A percentile compares a stretch with the other conserved stretches of the same genome.
Evolutionary conservation across 768 basidiomycete species (phyloP).

Genomic region (Daedalea quercina): DNA sequence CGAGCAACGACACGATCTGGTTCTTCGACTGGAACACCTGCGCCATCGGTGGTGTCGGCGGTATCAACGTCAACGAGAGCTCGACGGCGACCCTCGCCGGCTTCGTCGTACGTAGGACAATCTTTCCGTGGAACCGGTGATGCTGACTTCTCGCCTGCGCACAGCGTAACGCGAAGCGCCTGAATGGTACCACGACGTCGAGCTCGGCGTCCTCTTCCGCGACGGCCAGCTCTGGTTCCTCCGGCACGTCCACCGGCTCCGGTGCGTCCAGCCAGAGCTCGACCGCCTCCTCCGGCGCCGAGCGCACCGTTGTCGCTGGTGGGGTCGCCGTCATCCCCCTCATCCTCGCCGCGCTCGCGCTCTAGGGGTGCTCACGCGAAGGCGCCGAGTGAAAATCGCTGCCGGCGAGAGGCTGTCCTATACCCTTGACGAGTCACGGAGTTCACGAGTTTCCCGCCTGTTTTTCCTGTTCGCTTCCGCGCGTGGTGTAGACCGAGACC

Average conservation of each 20-base stretch:
- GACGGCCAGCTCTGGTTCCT: constrained; percentile 2
- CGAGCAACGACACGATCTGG: constrained; percentile 44
- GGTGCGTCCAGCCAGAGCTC: constrained; percentile 3
- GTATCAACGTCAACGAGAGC: constrained; percentile 46
- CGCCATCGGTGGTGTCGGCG: constrained; percentile 52
- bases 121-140: too few relatives aligned
- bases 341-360: constrained; percentile 11
- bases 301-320: constrained; percentile 11
- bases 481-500: not conserved
- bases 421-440: too few relatives aligned
- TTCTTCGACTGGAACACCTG: constrained; percentile 55
- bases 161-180: constrained; percentile 49
- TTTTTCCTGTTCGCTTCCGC: too few relatives aligned
- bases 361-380: constrained; percentile 1
- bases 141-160: too few relatives aligned
- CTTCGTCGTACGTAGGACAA: constrained; percentile 27
- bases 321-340: constrained; percentile 10
- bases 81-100: constrained; percentile 30
- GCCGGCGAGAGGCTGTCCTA: too few relatives aligned
- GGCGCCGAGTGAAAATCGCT: too few relatives aligned
- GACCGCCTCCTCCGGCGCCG: constrained; percentile 4
- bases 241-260: constrained; percentile 5
- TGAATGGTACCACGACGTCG: constrained; percentile 42
- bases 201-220: constrained; percentile 11
- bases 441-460: too few relatives aligned